phyloP scores from a whole-genome alignment of 2,329 filamentous ascomycete species.

The Fusarium sp. region DNA sequence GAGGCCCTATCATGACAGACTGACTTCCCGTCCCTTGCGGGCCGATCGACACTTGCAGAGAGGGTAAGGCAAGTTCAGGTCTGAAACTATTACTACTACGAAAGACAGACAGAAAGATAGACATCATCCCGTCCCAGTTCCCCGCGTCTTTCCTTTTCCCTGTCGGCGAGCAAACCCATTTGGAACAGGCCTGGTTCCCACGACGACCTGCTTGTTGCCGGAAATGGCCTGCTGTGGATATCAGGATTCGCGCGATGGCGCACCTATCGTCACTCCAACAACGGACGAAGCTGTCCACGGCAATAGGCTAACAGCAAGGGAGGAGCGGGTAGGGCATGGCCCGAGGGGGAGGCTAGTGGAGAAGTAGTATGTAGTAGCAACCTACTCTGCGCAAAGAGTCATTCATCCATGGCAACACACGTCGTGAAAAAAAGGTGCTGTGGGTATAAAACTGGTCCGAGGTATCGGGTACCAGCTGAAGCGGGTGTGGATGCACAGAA shows the following conservation, averaged over 20 bases:
- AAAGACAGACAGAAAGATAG: neutral
- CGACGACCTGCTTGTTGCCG: conserved; percentile 13
- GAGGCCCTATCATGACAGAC: neutral
- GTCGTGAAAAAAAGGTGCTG: neutral
- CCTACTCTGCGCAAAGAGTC: neutral
- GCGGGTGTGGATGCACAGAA: neutral
- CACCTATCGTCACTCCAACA: conserved; percentile 4
- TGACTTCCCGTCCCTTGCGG: neutral
- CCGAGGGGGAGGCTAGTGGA: conserved; percentile 13
- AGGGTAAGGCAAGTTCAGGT: conserved; percentile 31
- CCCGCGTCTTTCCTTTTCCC: conserved; percentile 25
- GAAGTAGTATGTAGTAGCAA: neutral
- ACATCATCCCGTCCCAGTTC: conserved; percentile 12
- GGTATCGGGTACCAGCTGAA: conserved; percentile 15
- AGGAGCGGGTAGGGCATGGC: conserved; percentile 33
- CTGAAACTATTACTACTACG: neutral
- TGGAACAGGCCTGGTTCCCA: conserved; percentile 21
- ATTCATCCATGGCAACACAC: neutral
- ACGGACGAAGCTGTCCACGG: neutral
- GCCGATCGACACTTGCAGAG: neutral
- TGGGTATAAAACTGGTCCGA: neutral
- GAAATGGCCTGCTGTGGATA: conserved; percentile 7
- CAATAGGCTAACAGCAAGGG: conserved; percentile 23
- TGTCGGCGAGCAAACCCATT: conserved; percentile 9
- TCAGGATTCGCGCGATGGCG: conserved; percentile 2